phyloP scores from a whole-genome alignment of 345 rosid species.

The Aquilaria sinensis region DNA sequence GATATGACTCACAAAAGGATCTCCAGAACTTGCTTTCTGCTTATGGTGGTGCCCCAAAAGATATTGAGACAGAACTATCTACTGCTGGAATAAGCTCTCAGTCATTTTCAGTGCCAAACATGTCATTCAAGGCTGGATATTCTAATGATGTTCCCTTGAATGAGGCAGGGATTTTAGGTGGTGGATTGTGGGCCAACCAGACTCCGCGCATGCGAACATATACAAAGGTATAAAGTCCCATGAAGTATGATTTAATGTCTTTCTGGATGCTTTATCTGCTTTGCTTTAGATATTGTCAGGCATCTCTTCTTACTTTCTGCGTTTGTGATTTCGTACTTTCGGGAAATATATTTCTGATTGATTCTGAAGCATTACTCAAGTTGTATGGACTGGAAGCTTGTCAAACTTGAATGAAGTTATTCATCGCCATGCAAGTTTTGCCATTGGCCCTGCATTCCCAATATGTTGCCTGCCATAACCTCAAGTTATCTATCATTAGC shows the following conservation, averaged over 20 bases:
- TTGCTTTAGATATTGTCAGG: background rate
- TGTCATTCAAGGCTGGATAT: constrained; percentile 67
- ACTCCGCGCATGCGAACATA: constrained; percentile 89
- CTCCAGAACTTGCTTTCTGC: constrained; percentile 84
- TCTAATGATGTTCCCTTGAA: constrained; percentile 68
- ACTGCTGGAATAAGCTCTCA: constrained; percentile 87
- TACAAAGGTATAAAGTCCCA: constrained; percentile 63
- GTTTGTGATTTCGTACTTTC: too few relatives aligned
- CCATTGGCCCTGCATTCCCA: too few relatives aligned
- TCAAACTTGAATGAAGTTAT: too few relatives aligned
- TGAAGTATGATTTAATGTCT: background rate
- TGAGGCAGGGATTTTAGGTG: constrained; percentile 69
- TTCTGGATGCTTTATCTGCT: background rate
- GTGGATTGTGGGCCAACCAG: constrained; percentile 80
- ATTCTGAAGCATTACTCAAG: too few relatives aligned
- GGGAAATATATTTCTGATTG: too few relatives aligned
- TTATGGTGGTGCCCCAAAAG: constrained; percentile 70
- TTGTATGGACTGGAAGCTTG: too few relatives aligned
- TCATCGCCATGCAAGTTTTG: too few relatives aligned
- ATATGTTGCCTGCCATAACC: too few relatives aligned
- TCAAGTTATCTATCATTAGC: too few relatives aligned
- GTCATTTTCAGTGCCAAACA: constrained; percentile 82
- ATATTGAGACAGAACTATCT: constrained; percentile 86
- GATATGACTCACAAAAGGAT: constrained; percentile 91
- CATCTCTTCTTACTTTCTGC: constrained; percentile 1